Evolutionary conservation across 345 rosid genomes (phyloP).

Genomic region (Brassica napus): DNA sequence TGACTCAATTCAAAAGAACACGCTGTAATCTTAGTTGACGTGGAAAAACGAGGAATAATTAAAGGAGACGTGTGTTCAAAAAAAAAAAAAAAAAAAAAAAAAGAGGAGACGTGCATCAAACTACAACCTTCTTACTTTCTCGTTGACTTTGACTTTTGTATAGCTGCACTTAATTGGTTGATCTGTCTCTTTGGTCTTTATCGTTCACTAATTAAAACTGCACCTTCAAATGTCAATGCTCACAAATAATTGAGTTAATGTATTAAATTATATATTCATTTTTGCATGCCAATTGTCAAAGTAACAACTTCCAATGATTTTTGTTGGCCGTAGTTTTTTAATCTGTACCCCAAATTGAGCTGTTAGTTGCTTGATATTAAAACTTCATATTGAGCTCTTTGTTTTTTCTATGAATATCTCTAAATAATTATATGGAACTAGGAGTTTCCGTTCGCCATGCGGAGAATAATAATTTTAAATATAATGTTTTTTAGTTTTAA

Average conservation of each 20-base stretch:
- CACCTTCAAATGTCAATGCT: constrained; percentile 1
- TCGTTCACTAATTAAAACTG: neutral
- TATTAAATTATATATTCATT: neutral
- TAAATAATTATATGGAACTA: too few relatives aligned
- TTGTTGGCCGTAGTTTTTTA: neutral
- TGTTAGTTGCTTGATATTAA: neutral
- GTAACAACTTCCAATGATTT: constrained; percentile 17
- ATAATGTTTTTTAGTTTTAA: too few relatives aligned
- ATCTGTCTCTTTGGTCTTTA: constrained; percentile 1
- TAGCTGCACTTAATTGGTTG: neutral
- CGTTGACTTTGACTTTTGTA: constrained; percentile 30
- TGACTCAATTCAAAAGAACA: neutral
- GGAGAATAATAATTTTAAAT: too few relatives aligned
- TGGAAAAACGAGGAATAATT: neutral
- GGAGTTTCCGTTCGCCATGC: neutral
- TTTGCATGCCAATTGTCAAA: constrained; percentile 6
- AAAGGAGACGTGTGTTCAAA: constrained; percentile 3
- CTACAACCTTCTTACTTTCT: neutral
- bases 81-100: too few relatives aligned
- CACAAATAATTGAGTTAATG: neutral
- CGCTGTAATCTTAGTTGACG: constrained; percentile 14
- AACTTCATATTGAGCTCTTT: neutral
- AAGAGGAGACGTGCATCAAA: neutral
- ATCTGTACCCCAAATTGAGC: neutral
- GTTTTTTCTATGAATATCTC: too few relatives aligned